Base-by-base conservation (phyloP, 371 early-diverging fungal species). In the Mucor mucedo region DNA sequence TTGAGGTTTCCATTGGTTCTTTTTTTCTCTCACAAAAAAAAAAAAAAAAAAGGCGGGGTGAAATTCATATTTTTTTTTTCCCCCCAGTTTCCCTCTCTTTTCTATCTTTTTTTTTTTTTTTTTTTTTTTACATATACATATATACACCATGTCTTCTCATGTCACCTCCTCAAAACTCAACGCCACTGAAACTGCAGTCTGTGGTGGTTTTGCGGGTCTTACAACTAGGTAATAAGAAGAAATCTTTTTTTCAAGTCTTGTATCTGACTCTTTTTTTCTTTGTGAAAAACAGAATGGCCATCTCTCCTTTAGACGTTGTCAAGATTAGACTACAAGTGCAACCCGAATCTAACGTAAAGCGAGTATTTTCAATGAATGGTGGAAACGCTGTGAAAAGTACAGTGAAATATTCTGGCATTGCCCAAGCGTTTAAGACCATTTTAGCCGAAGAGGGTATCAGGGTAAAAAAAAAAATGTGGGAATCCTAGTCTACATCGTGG, bases 241-340 rank as follows among this genome's bases (percentile, higher is more conserved):
- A 55, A 14, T 44, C 8, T 14, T n/a, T 14, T n/a, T 13, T 11
- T 14, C 14, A 28, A 28, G 28, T 48, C 7, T 14, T 14, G 0
- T 44, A 5, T 44, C 5, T 44, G 5, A 44, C 11, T 9, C n/a
- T 9, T 28, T 2, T 48, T 9, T 28, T 16, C 4, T 2, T n/a
- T n/a, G 16, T 3, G 2, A 13, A 45, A 50, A 9, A 30, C 10
- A 71, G 80, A 59, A 77, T 86, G 42, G 84, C 91, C 8, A 89
- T 94, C 41, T 87, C 95, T 7, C 96, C 96, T 11, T 71, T 96
- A n/a, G 96, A 96, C 55, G 95, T 96, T 4, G 83, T 95, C 63
- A 96, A 96, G 71, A 95, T 93, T 58, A 83, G 92, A n/a, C 71
- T 91, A 47, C 89, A 92, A 79, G 83, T 91, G 69, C 73, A 76